phyloP scores from a whole-genome alignment of 768 basidiomycete species.

The Holtermanniella nyarrowii region DNA sequence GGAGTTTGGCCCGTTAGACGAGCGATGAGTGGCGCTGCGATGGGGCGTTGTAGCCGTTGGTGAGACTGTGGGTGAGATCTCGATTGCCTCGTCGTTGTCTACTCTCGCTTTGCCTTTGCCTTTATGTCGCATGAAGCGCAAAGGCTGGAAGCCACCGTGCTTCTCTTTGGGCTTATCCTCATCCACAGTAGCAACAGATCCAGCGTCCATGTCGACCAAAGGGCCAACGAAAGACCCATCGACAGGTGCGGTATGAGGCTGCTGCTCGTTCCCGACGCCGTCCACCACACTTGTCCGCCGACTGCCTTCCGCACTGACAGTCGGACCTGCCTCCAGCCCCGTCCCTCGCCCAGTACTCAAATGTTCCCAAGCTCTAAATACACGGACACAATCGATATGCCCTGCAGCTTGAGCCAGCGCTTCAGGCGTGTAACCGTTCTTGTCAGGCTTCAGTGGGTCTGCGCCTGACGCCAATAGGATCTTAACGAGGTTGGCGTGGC shows the following conservation, averaged over 20 bases:
- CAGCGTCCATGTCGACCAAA: too few relatives aligned
- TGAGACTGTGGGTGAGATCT: neutral
- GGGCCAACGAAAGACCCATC: too few relatives aligned
- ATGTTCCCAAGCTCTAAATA: slow-evolving; percentile 55
- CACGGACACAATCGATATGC: slow-evolving; percentile 64
- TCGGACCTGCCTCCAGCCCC: slow-evolving; percentile 14
- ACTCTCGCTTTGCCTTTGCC: neutral
- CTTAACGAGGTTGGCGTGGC: slow-evolving; percentile 65
- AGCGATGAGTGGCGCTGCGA: neutral
- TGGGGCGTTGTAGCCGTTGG: neutral
- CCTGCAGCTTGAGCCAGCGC: slow-evolving; percentile 70
- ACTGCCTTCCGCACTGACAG: neutral
- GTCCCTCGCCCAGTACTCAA: slow-evolving; percentile 4
- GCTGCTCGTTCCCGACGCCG: too few relatives aligned
- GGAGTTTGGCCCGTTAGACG: neutral
- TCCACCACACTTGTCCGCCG: neutral
- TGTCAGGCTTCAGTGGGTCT: slow-evolving; percentile 68
- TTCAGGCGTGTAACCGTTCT: slow-evolving; percentile 82
- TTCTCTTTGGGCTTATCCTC: too few relatives aligned
- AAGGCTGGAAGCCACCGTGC: neutral
- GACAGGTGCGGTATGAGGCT: too few relatives aligned
- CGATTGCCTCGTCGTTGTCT: neutral
- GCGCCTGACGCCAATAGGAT: slow-evolving; percentile 80
- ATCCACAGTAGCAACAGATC: too few relatives aligned
- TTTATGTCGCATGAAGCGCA: neutral